Evolutionary conservation across 805 yeast species (phyloP).

Genomic region (Maudiozyma barnettii): DNA sequence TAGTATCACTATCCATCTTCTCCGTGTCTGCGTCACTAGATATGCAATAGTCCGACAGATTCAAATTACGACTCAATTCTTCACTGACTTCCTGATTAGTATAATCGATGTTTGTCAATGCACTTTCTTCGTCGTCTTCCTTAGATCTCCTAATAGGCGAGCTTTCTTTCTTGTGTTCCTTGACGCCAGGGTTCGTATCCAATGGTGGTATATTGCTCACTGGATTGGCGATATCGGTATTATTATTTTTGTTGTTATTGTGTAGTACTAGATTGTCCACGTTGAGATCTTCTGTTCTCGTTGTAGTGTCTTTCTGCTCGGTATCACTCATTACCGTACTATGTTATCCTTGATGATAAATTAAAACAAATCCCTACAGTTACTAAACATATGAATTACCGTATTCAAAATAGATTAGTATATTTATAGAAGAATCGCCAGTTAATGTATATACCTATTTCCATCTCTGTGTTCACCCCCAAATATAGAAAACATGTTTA

Average conservation of each 20-base stretch:
- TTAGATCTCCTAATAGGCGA: not conserved
- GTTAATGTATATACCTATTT: too few relatives aligned
- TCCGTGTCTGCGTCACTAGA: slow-evolving; percentile 87
- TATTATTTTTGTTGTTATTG: not conserved
- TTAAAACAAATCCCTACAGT: not conserved
- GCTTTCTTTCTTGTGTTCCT: not conserved
- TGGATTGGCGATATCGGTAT: not conserved
- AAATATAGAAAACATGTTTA: too few relatives aligned
- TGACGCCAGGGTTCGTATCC: not conserved
- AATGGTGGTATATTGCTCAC: not conserved
- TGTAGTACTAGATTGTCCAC: not conserved
- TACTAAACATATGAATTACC: too few relatives aligned
- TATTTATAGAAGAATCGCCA: too few relatives aligned
- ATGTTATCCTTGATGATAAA: too few relatives aligned
- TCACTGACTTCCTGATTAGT: slow-evolving; percentile 7
- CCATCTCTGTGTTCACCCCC: too few relatives aligned
- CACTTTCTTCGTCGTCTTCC: slow-evolving; percentile 19
- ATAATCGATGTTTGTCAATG: slow-evolving; percentile 19
- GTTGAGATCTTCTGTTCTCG: not conserved
- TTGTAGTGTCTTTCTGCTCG: not conserved
- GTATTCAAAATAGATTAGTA: too few relatives aligned
- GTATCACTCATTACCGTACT: not conserved
- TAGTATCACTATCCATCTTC: slow-evolving; percentile 47
- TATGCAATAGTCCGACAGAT: slow-evolving; percentile 27
- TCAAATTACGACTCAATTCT: slow-evolving; percentile 45